These are phyloP conservation scores for Solidago caesia DNA, from an alignment of 129 eudicot species.

Conservation along the genomic window DNA sequence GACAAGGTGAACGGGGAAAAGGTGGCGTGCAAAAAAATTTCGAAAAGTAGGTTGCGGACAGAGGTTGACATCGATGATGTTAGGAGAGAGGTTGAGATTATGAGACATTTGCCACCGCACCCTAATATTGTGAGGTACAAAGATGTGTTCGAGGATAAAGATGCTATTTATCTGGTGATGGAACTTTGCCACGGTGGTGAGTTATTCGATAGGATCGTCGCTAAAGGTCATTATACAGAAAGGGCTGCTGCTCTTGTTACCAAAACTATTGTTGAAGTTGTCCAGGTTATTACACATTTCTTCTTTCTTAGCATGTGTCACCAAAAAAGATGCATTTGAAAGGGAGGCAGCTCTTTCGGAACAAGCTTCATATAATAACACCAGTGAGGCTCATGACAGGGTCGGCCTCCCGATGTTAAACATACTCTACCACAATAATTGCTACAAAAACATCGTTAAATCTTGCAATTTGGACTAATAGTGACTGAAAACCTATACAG, in stretches of 20 bases:
- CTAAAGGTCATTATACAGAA: constrained; percentile 85
- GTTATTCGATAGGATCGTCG: constrained; percentile 86
- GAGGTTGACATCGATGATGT: constrained; percentile 86
- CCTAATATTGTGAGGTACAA: constrained; percentile 76
- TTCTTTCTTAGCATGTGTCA: neutral
- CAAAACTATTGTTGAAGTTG: constrained; percentile 81
- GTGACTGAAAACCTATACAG: neutral
- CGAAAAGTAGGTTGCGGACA: constrained; percentile 66
- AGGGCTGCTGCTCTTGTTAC: constrained; percentile 85
- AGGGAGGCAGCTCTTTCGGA: too few species aligned
- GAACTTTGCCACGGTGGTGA: constrained; percentile 96
- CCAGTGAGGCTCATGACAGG: too few species aligned
- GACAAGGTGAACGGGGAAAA: constrained; percentile 50
- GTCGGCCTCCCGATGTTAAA: too few species aligned
- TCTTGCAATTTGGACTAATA: neutral
- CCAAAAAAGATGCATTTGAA: neutral
- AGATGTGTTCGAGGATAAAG: constrained; percentile 82
- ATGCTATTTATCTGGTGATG: constrained; percentile 85
- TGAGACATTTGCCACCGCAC: constrained; percentile 78
- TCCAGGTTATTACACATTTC: constrained; percentile 48
- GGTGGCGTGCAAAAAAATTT: constrained; percentile 78
- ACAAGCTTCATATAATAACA: too few species aligned
- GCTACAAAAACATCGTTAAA: neutral
- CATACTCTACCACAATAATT: neutral
- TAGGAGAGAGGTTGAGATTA: constrained; percentile 86